A percentile compares a stretch with the other conserved stretches of the same genome.
Evolutionary conservation across 257 asterid species (phyloP).

Genomic region (Petrea volubilis): DNA sequence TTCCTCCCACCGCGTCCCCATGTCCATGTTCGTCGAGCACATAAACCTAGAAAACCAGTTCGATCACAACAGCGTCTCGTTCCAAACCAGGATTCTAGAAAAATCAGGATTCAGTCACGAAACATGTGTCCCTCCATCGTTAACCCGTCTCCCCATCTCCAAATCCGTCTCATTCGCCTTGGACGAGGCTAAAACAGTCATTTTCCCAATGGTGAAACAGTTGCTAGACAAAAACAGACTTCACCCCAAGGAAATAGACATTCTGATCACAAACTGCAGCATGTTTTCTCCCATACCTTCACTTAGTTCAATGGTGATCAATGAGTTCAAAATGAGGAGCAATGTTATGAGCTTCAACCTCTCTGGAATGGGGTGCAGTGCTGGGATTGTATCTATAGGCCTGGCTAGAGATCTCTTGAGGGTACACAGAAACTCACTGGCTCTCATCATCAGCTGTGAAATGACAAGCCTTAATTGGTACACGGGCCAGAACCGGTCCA

Average conservation of each 20-base stretch:
- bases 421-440: conserved; percentile 24
- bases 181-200: conserved; percentile 24
- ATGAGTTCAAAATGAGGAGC: conserved; percentile 34
- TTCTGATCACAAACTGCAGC: conserved; percentile 31
- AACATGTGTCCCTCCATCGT: conserved; percentile 30
- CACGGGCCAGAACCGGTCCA: conserved; percentile 25
- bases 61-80: conserved; percentile 19
- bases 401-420: conserved; percentile 33
- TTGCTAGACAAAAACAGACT: conserved; percentile 16
- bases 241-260: conserved; percentile 27
- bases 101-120: conserved; percentile 37
- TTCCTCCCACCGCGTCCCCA: conserved; percentile 24
- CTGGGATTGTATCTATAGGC: conserved; percentile 33
- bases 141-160: conserved; percentile 21
- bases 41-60: conserved; percentile 21
- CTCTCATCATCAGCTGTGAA: conserved; percentile 31
- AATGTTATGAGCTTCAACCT: conserved; percentile 36
- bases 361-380: conserved; percentile 53
- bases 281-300: conserved; percentile 39
- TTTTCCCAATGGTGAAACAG: conserved; percentile 22
- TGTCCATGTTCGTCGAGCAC: conserved; percentile 24
- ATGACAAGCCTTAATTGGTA: conserved; percentile 31
- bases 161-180: conserved; percentile 15
- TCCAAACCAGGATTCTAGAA: conserved; percentile 30
- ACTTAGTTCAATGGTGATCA: conserved; percentile 33